Evolutionary conservation across 78 protist genomes (phyloP).

Genomic region (Dictyostelium brefeldianum): DNA sequence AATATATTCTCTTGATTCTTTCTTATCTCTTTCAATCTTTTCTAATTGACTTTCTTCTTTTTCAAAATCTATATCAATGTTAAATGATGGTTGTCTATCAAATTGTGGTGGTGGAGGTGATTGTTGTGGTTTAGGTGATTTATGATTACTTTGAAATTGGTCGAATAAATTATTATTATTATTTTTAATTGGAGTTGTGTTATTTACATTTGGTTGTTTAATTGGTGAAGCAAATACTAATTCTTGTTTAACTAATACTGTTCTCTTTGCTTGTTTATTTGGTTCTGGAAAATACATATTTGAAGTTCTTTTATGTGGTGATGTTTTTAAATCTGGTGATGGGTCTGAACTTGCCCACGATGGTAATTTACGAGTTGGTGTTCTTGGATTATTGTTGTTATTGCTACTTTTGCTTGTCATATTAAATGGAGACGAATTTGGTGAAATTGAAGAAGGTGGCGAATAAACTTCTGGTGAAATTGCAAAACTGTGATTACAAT

Average conservation of each 20-base stretch:
- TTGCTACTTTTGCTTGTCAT: not conserved
- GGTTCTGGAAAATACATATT: slow-evolving; percentile 32
- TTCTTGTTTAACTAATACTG: not conserved
- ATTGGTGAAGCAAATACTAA: slow-evolving; percentile 20
- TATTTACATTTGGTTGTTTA: not conserved
- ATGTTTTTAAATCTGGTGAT: not conserved
- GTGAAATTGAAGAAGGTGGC: not conserved
- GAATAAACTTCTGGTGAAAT: not conserved
- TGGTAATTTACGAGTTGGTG: slow-evolving; percentile 22
- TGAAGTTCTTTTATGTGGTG: slow-evolving; percentile 55
- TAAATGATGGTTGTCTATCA: not conserved
- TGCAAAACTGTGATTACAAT: slow-evolving; percentile 15
- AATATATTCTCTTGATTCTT: not conserved
- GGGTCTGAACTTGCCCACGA: slow-evolving; percentile 29
- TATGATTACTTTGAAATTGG: not conserved
- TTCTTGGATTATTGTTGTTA: not conserved
- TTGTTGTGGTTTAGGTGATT: not conserved
- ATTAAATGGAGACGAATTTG: not conserved
- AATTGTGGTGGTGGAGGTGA: not conserved
- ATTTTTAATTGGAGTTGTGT: slow-evolving; percentile 3
- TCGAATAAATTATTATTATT: not conserved
- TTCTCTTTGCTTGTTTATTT: slow-evolving; percentile 1
- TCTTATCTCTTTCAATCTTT: not conserved
- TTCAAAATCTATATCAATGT: not conserved
- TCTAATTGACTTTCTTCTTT: not conserved